These are phyloP conservation scores for Trichoderma simmonsii DNA, from an alignment of 2,329 filamentous ascomycete species.

Conservation along the genomic window DNA sequence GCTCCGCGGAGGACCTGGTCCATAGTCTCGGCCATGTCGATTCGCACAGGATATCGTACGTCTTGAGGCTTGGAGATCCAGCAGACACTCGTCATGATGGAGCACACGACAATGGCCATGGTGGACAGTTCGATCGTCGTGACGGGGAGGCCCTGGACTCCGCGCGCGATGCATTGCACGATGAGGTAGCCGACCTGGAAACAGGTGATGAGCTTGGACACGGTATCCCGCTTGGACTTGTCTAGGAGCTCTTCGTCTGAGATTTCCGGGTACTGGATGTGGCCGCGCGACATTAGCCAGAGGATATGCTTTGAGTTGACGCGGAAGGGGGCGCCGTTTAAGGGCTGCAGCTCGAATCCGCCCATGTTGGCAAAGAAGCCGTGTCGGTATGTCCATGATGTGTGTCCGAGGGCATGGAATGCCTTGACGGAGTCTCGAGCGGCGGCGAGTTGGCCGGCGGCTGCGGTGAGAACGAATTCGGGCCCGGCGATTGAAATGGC, in stretches of 20 bases:
- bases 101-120: neutral
- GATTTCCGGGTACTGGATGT: neutral
- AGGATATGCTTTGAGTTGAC: neutral
- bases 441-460: neutral
- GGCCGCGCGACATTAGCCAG: neutral
- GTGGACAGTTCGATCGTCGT: neutral
- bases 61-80: neutral
- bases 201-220: neutral
- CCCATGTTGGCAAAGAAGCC: constrained; percentile 1
- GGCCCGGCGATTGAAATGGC: neutral
- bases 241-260: neutral
- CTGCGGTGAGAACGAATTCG: neutral
- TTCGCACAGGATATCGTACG: neutral
- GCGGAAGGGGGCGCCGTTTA: neutral
- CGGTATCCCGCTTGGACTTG: neutral
- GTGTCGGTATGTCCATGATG: neutral
- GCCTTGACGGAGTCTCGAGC: neutral
- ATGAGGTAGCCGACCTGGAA: neutral
- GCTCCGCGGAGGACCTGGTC: neutral
- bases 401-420: constrained; percentile 2
- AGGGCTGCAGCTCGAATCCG: neutral
- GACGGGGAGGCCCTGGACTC: neutral
- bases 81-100: neutral
- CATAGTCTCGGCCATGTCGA: neutral
- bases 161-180: neutral